Conservation (phyloP, 1,284 basidiomycete species). For the Ceratobasidium sp. region DNA sequence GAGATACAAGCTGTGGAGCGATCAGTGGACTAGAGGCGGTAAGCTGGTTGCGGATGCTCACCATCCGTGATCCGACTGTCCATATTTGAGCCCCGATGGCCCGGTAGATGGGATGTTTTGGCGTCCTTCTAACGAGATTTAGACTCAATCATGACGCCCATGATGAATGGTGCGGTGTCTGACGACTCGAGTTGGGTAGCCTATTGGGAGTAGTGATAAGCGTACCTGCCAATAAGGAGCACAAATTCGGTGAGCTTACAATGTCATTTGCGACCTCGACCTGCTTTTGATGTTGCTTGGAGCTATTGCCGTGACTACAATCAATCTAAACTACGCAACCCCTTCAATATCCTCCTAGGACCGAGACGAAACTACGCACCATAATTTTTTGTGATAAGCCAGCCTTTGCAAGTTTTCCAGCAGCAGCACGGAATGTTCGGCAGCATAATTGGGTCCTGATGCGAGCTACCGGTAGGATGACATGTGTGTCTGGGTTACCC, state of each 20-base stretch:
- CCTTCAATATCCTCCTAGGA: background rate
- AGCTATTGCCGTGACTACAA: constrained; percentile 80
- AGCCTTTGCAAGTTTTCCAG: constrained; percentile 78
- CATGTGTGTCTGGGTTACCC: constrained; percentile 89
- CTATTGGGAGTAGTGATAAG: constrained; percentile 50
- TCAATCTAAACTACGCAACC: constrained; percentile 67
- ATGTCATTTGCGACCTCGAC: constrained; percentile 58
- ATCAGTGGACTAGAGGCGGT: too few species aligned
- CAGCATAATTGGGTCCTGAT: constrained; percentile 86
- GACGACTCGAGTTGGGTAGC: constrained; percentile 71
- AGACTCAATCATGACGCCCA: constrained; percentile 98
- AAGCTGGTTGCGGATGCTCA: constrained; percentile 17
- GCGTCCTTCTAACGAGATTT: constrained; percentile 88
- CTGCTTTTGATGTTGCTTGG: constrained; percentile 65
- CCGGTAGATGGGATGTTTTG: constrained; percentile 86
- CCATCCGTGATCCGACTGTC: constrained; percentile 85
- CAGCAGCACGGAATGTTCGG: constrained; percentile 77
- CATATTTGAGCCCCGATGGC: constrained; percentile 80
- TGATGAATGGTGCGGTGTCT: constrained; percentile 77
- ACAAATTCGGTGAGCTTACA: too few species aligned
- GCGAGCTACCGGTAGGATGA: constrained; percentile 86
- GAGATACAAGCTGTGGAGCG: constrained; percentile 74
- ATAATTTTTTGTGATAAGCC: constrained; percentile 82
- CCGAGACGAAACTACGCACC: constrained; percentile 64
- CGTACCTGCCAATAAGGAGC: background rate